Base-by-base conservation (phyloP, 805 yeast genomes). In the Kodamaea nitidulidarum region DNA sequence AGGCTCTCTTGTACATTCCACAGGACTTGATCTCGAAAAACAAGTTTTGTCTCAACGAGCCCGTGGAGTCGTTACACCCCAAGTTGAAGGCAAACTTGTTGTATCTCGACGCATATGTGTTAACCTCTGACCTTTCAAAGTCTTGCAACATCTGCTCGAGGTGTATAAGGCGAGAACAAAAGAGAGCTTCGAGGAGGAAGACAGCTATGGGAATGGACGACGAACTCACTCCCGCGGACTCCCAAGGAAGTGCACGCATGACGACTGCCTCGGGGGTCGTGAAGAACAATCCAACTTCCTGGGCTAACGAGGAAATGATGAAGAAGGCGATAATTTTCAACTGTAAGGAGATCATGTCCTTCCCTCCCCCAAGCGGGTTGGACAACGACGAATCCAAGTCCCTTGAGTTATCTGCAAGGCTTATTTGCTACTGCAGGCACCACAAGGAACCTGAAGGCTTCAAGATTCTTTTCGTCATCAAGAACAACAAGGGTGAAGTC, bases 351-450 rank as follows among this genome's bases (percentile, higher is more conserved):
- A 74, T 93, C 16, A 75, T 88, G 29, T 77, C 87, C 10, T 76
- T 84, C 51, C 85, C 86, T 5, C 70, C 81, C 18, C 80, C 83
- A 21, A 67, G 70, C 18, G 70, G 70, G n/a, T 54, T 67, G 46
- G 51, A 53, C 36, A 55, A 50, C 28, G 55, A 50, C 44, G 32
- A 55, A 41, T 45, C 54, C 11, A 72, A 70, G 47, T 56, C 68
- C 2, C 54, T 77, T 28, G 80, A 76, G 31, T 53, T 77, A 24
- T 61, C 75, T 26, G 76, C 96, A 16, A 77, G 98, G 61, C 78
- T 93, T 30, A 91, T 91, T 7, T 91, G 98, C 61, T 91, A 93
- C 59, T 93, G 98, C 64, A 78, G 98, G 48, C 98, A 93, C 61
- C 98, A 93, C 61, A 79, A 80, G 48, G 96, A 90, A 46, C 68